phyloP scores from a whole-genome alignment of 2,329 filamentous ascomycete genomes.

The Ceratocystis huliohia region DNA sequence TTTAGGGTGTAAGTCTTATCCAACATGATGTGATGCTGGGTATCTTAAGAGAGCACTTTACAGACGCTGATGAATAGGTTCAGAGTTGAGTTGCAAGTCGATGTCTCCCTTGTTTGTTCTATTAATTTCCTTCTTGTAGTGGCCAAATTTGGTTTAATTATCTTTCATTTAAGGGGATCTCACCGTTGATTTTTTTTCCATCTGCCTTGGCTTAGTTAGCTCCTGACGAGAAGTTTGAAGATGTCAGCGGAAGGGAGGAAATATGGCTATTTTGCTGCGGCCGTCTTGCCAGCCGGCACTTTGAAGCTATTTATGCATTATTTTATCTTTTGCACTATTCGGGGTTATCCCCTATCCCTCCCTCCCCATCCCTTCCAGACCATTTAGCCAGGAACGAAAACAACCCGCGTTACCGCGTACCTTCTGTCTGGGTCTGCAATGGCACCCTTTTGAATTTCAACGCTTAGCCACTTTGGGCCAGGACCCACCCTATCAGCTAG shows the following conservation, averaged over 20 bases:
- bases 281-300: no score
- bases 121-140: neutral
- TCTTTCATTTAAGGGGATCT: neutral
- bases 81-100: neutral
- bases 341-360: neutral
- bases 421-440: constrained; percentile 4
- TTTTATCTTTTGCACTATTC: constrained; percentile 8
- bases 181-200: neutral
- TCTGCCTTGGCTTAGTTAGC: neutral
- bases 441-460: constrained; percentile 2
- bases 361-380: neutral
- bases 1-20: neutral
- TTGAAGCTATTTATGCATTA: constrained; percentile 4
- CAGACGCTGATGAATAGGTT: neutral
- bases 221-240: neutral
- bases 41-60: neutral
- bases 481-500: neutral
- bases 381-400: constrained; percentile 1
- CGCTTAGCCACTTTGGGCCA: constrained; percentile 7
- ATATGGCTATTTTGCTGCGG: neutral
- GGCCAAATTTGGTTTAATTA: neutral
- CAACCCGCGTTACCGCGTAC: neutral
- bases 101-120: neutral
- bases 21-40: neutral
- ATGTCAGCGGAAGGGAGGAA: neutral